phyloP scores from a whole-genome alignment of 140 eudicot genomes.

The Cichorium intybus region DNA sequence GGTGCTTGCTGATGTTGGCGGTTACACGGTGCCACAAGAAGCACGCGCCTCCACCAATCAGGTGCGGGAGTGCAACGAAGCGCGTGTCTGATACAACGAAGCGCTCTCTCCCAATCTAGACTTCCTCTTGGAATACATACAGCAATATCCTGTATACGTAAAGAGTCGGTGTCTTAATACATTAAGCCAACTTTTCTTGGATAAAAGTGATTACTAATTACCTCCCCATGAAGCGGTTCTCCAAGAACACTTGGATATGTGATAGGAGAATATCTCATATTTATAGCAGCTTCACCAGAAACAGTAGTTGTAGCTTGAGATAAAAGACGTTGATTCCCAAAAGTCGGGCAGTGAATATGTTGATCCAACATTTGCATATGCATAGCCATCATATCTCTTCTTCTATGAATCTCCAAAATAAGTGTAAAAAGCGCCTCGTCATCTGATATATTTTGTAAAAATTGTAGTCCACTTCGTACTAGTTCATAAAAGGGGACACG shows the following conservation, averaged over 20 bases:
- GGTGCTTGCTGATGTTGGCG: slow-evolving; percentile 59
- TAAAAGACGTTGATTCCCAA: slow-evolving; percentile 78
- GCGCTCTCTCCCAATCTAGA: slow-evolving; percentile 89
- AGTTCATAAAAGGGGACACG: slow-evolving; percentile 92
- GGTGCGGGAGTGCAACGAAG: slow-evolving; percentile 89
- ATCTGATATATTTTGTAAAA: slow-evolving; percentile 80
- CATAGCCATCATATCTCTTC: slow-evolving; percentile 95
- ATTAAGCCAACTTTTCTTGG: background rate
- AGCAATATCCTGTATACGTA: slow-evolving; percentile 66
- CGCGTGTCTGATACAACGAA: slow-evolving; percentile 86
- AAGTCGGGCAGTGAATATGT: slow-evolving; percentile 91
- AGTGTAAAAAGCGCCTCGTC: slow-evolving; percentile 89
- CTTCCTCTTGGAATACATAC: slow-evolving; percentile 74
- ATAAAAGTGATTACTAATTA: slow-evolving; percentile 42
- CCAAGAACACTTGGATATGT: slow-evolving; percentile 98
- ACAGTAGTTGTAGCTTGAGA: slow-evolving; percentile 62
- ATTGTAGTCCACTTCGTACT: slow-evolving; percentile 76
- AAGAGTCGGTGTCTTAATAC: background rate
- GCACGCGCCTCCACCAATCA: slow-evolving; percentile 95
- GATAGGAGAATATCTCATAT: slow-evolving; percentile 87
- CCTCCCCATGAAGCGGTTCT: slow-evolving; percentile 96
- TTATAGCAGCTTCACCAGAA: slow-evolving; percentile 63
- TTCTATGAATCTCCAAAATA: slow-evolving; percentile 81
- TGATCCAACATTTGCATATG: slow-evolving; percentile 97
- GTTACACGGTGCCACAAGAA: slow-evolving; percentile 81